phyloP scores from a whole-genome alignment of 2,329 filamentous ascomycete genomes.

The Ophiognomonia clavigignenti-juglandacearum region DNA sequence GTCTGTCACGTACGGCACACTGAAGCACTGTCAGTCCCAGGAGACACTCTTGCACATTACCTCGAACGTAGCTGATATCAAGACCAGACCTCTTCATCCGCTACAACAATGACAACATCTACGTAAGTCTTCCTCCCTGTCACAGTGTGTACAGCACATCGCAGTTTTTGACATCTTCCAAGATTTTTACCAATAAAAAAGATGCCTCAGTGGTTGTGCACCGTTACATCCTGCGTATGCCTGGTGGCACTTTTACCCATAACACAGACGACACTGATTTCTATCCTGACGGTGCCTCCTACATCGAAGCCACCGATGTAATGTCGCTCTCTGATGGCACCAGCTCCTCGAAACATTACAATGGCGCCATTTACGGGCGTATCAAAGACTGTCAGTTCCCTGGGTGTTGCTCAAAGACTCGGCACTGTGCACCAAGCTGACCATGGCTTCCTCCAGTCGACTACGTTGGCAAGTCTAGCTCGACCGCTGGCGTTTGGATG shows the following conservation, averaged over 20 bases:
- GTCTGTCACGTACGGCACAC: constrained; percentile 27
- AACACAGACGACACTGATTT: constrained; percentile 19
- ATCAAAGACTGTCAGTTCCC: constrained; percentile 24
- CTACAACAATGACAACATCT: constrained; percentile 29
- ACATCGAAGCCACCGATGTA: constrained; percentile 29
- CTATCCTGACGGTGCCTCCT: constrained; percentile 28
- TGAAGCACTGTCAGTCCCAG: constrained; percentile 24
- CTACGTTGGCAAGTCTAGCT: constrained; percentile 31
- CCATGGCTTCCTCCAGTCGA: constrained; percentile 24
- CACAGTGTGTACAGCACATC: not conserved
- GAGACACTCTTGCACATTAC: not conserved
- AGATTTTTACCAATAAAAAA: constrained; percentile 37
- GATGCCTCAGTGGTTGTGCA: constrained; percentile 33
- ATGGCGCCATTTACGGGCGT: constrained; percentile 33
- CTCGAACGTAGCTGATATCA: not conserved
- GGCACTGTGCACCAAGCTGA: not conserved
- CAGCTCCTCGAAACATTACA: constrained; percentile 36
- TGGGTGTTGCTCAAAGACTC: not conserved
- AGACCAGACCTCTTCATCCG: constrained; percentile 24
- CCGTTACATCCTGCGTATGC: constrained; percentile 32
- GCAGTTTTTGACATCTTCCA: constrained; percentile 22
- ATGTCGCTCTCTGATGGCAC: constrained; percentile 24
- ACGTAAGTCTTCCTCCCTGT: not conserved
- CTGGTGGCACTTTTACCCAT: constrained; percentile 22
- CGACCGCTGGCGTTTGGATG: constrained; percentile 31